These are phyloP conservation scores for Fraxinus angustifolia DNA, from an alignment of 305 asterid genomes.

Conservation along the genomic window DNA sequence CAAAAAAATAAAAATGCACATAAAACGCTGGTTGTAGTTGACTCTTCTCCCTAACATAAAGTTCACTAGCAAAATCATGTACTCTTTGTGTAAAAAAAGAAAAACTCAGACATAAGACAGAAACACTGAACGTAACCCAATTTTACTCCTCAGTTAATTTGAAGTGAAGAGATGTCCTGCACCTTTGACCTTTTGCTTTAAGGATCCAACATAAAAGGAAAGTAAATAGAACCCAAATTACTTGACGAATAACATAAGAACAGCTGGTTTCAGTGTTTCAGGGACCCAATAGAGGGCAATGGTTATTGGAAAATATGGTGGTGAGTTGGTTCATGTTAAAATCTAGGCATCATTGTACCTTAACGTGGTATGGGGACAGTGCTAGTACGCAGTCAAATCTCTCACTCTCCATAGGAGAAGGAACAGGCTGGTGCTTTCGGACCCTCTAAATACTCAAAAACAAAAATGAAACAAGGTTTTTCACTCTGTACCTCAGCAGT, in stretches of 20 bases:
- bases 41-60: neutral
- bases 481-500: slow-evolving; percentile 76
- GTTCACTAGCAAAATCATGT: neutral
- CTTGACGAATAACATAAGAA: neutral
- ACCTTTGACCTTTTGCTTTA: neutral
- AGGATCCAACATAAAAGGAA: neutral
- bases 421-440: neutral
- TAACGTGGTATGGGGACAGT: neutral
- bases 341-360: neutral
- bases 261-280: neutral
- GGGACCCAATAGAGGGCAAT: neutral
- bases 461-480: neutral
- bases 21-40: neutral
- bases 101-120: neutral
- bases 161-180: neutral
- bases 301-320: neutral
- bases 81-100: neutral
- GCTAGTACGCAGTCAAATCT: neutral
- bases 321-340: neutral
- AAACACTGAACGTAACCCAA: neutral
- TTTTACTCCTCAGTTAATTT: neutral
- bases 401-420: neutral
- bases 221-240: neutral
- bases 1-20: neutral
- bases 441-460: slow-evolving; percentile 1